Conservation (phyloP, 2,329 filamentous ascomycete genomes). For the Diplodia sapinea region DNA sequence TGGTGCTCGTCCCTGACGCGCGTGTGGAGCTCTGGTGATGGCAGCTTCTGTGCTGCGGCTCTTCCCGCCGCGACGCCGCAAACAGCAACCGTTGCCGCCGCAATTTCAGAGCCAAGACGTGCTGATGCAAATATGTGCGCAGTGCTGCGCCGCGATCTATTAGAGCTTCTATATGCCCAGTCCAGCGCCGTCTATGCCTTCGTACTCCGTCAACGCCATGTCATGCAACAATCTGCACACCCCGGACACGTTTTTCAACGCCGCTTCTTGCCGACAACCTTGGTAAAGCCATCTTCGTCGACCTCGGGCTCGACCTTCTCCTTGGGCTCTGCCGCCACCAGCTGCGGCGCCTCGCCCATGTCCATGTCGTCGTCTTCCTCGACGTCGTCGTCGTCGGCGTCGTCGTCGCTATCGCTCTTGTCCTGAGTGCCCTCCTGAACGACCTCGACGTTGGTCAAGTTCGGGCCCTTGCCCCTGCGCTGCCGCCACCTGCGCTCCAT, state of each 20-base stretch:
- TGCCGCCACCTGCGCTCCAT: constrained; percentile 69
- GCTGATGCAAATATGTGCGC: constrained; percentile 12
- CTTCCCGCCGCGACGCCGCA: constrained; percentile 22
- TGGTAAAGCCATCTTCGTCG: constrained; percentile 52
- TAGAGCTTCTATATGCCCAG: constrained; percentile 24
- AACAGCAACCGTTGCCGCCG: constrained; percentile 22
- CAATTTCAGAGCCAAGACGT: constrained; percentile 23
- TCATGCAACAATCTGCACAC: constrained; percentile 12
- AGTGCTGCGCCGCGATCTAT: constrained; percentile 21
- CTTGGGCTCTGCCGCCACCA: constrained; percentile 40
- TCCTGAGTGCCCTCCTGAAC: constrained; percentile 63
- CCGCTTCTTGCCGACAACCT: constrained; percentile 50
- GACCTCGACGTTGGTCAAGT: constrained; percentile 54
- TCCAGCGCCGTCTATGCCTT: constrained; percentile 5
- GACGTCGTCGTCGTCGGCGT: constrained; percentile 49
- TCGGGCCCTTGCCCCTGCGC: constrained; percentile 62
- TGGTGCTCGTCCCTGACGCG: constrained; percentile 14
- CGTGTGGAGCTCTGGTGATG: constrained; percentile 10
- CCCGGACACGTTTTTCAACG: constrained; percentile 36
- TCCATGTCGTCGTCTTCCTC: constrained; percentile 41
- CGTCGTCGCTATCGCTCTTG: constrained; percentile 52
- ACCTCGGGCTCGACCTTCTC: constrained; percentile 47
- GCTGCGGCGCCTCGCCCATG: constrained; percentile 46
- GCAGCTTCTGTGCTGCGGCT: constrained; percentile 12
- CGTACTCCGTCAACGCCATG: constrained; percentile 26